Percentiles rank a stretch among this genome's conserved stretches.
Evolutionary conservation across 2,329 filamentous ascomycete species (phyloP).

Genomic region (Arachnomyces sp.): DNA sequence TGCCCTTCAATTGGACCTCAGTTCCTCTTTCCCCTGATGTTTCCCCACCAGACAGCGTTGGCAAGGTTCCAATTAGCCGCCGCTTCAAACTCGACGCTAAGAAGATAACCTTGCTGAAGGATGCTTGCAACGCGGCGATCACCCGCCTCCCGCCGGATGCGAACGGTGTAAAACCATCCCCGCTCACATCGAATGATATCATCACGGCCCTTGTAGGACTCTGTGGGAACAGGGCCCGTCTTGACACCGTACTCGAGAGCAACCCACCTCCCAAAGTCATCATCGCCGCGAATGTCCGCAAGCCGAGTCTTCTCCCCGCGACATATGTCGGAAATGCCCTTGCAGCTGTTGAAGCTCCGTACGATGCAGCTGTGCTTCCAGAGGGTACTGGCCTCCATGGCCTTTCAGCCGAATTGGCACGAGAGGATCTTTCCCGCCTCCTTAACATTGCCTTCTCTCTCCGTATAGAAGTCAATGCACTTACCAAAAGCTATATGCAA

Average conservation of each 20-base stretch:
- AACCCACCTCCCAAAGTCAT: slow-evolving; percentile 4
- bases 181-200: slow-evolving; percentile 3
- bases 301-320: not conserved
- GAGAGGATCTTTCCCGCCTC: slow-evolving; percentile 1
- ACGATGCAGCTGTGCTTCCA: not conserved
- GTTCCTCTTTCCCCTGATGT: too few relatives aligned
- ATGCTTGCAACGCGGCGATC: slow-evolving; percentile 1
- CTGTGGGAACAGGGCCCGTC: slow-evolving; percentile 4
- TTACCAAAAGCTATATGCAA: slow-evolving; percentile 4
- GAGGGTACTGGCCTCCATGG: not conserved
- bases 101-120: slow-evolving; percentile 5
- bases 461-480: not conserved
- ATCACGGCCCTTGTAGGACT: slow-evolving; percentile 3
- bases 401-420: not conserved
- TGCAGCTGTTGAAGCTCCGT: not conserved
- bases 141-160: not conserved
- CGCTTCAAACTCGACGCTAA: slow-evolving; percentile 1
- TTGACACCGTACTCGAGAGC: slow-evolving; percentile 2
- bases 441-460: slow-evolving; percentile 4
- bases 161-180: not conserved
- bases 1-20: slow-evolving; percentile 2
- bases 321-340: slow-evolving; percentile 5
- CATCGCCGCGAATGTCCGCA: not conserved
- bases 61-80: not conserved
- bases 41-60: not conserved